phyloP scores from a whole-genome alignment of 306 rosid genomes.

The Corylus heterophylla region DNA sequence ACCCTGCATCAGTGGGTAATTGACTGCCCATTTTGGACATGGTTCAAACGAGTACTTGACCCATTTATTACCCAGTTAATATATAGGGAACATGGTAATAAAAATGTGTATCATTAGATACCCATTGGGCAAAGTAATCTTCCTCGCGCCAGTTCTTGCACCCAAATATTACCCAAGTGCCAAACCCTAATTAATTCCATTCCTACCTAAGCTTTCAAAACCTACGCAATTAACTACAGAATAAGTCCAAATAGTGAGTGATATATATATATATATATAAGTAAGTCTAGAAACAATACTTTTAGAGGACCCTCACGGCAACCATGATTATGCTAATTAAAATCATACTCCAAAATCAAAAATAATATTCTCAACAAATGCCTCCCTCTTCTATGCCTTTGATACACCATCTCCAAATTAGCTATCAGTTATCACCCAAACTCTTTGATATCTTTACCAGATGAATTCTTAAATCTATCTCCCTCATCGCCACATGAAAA shows the following conservation, averaged over 20 bases:
- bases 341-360: not conserved
- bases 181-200: too few species aligned
- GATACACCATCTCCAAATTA: not conserved
- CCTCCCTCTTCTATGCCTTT: not conserved
- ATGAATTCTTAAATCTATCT: not conserved
- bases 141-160: not conserved
- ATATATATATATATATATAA: not conserved
- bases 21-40: not conserved
- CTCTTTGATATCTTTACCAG: not conserved
- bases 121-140: not conserved
- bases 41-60: not conserved
- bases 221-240: not conserved
- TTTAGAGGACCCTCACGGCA: not conserved
- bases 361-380: not conserved
- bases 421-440: not conserved
- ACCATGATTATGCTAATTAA: not conserved
- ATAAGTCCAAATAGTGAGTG: too few species aligned
- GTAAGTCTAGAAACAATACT: not conserved
- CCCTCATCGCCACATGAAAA: not conserved
- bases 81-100: not conserved
- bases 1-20: not conserved
- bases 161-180: not conserved
- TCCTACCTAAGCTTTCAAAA: not conserved
- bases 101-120: not conserved
- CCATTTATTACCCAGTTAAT: not conserved